These are phyloP conservation scores for Colletotrichum sidae DNA, from an alignment of 2,329 filamentous ascomycete species.

Conservation along the genomic window DNA sequence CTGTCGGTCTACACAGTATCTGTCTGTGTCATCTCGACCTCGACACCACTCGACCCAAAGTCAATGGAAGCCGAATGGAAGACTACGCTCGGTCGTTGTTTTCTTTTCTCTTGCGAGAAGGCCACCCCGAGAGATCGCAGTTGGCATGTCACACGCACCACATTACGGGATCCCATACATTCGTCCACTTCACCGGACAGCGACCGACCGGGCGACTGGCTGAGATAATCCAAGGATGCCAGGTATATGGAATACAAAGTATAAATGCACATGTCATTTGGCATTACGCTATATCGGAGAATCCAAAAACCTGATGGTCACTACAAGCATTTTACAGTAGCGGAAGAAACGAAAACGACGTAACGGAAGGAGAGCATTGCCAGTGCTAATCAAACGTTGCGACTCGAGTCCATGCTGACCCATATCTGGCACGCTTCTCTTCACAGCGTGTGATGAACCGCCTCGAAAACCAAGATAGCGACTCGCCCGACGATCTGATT, in stretches of 20 bases:
- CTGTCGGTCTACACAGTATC: too few relatives aligned
- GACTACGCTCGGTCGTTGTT: conserved; percentile 12
- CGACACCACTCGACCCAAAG: conserved; percentile 3
- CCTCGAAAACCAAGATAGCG: conserved; percentile 1
- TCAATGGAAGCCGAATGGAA: conserved; percentile 9
- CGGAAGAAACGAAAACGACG: conserved; percentile 17
- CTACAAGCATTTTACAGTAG: background rate
- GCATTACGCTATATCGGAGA: background rate
- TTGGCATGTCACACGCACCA: conserved; percentile 16
- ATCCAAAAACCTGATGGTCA: too few relatives aligned
- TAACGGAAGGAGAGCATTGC: conserved; percentile 14
- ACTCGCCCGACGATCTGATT: conserved; percentile 9
- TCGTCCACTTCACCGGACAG: conserved; percentile 4
- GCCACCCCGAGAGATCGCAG: background rate
- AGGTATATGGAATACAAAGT: background rate
- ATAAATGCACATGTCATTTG: background rate
- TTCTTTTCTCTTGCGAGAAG: background rate
- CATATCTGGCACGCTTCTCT: background rate
- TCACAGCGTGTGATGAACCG: background rate
- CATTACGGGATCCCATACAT: conserved; percentile 26
- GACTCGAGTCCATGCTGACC: conserved; percentile 13
- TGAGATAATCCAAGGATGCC: background rate
- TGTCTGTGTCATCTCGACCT: too few relatives aligned
- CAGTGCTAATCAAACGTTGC: conserved; percentile 8
- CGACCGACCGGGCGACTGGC: background rate